Percentiles rank a stretch among this genome's conserved stretches.
Evolutionary conservation across 164 flowering plant species (phyloP).

Genomic region (Tetracentron sinense): DNA sequence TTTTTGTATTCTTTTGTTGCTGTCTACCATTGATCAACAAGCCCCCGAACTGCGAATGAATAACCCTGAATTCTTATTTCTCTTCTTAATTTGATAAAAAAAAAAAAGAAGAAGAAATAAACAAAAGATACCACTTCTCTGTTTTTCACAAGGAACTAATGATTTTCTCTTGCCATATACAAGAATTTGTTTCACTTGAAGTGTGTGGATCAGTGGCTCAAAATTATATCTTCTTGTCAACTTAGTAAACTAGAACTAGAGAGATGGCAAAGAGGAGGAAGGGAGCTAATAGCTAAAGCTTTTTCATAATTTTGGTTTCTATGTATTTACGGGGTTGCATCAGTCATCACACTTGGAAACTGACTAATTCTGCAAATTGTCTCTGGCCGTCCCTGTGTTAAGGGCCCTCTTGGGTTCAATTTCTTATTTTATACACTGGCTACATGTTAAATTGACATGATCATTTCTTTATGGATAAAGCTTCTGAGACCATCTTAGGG

Average conservation of each 20-base stretch:
- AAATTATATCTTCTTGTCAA: slow-evolving; percentile 83
- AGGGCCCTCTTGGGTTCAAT: too few species aligned
- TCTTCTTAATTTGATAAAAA: too few species aligned
- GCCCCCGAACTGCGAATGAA: too few species aligned
- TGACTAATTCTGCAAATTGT: too few species aligned
- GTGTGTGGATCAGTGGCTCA: slow-evolving; percentile 97
- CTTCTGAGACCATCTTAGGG: too few species aligned
- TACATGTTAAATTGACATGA: too few species aligned
- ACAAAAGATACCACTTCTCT: neutral
- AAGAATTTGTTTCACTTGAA: slow-evolving; percentile 71
- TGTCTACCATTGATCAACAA: slow-evolving; percentile 72
- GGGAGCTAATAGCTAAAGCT: neutral
- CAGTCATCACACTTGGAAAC: too few species aligned
- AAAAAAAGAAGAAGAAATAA: neutral
- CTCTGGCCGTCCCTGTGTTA: too few species aligned
- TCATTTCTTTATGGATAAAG: too few species aligned
- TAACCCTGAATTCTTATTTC: neutral
- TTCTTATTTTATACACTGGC: too few species aligned
- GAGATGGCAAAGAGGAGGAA: slow-evolving; percentile 17
- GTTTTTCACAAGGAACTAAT: neutral
- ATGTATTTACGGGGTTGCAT: slow-evolving; percentile 22
- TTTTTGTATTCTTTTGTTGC: slow-evolving; percentile 80
- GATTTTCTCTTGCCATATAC: slow-evolving; percentile 50
- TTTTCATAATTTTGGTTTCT: slow-evolving; percentile 8
- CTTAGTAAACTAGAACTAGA: slow-evolving; percentile 78